Evolutionary conservation across 345 rosid genomes (phyloP), one percentile per base, ranked within the genome.

Genomic region (Toxicodendron radicans): DNA sequence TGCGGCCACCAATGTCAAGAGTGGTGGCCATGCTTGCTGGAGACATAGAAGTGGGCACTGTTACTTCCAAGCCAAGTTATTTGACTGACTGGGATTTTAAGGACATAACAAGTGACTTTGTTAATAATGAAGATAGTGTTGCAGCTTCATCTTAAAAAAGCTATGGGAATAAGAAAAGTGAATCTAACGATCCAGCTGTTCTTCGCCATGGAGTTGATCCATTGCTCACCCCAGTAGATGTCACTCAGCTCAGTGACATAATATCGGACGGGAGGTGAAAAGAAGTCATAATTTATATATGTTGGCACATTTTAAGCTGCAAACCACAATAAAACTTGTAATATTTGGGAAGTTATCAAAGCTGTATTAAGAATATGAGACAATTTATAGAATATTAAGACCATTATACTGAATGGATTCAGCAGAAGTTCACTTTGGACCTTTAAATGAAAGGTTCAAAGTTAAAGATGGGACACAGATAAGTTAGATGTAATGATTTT

Each of bases 11-110:
- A 1, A 81, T 81, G 84, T 81, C 84, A 3, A 76, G 84, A 0
- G 81, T 66, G 24, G 79, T 81, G n/a, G 76, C 72, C 2, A 81
- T 81, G 84, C 81, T 81, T 5, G 27, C 76, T 0, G 84, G 81
- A 33, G 84, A 81, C 53, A 41, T 71, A 38, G 84, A 81, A 75
- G 76, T 78, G 24, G 70, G 76, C 49, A 5, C 24, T 35, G 81
- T 71, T 7, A 52, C 51, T 3, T 52, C 81, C 18, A 81, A 70
- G 64, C 84, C 84, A 70, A 72, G 81, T 66, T 77, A 81, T 52
- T 77, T 81, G 63, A 74, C 76, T 49, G 81, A 78, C 49, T 78
- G 81, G 81, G 54, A 74, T 27, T 69, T 65, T 20, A 73, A 70
- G 65, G 81, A 78, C 7, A 45, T 52, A 4, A 65, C 68, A 5